A percentile compares a stretch with the other conserved stretches of the same genome.
These are phyloP conservation scores for Cruciata laevipes DNA, from an alignment of 257 asterid species.

Conservation along the genomic window DNA sequence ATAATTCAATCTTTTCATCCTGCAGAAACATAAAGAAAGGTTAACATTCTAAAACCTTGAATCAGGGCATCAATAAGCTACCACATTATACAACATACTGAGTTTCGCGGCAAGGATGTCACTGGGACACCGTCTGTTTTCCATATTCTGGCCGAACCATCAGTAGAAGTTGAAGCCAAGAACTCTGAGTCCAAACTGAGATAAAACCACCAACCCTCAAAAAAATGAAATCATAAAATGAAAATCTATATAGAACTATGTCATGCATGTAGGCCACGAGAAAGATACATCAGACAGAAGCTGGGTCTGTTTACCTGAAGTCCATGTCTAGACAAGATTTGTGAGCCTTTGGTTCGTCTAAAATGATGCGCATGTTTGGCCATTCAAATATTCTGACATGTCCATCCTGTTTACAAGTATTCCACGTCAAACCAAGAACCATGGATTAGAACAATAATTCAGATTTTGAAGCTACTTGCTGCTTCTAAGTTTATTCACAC, in stretches of 20 bases:
- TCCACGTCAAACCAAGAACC: slow-evolving; percentile 10
- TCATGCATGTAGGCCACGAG: neutral
- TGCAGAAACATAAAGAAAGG: slow-evolving; percentile 26
- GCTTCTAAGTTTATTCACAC: slow-evolving; percentile 10
- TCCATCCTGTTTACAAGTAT: slow-evolving; percentile 56
- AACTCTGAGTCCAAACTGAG: slow-evolving; percentile 89
- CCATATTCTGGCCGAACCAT: slow-evolving; percentile 97
- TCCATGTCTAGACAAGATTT: slow-evolving; percentile 95
- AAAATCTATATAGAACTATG: slow-evolving; percentile 5
- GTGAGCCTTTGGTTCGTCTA: slow-evolving; percentile 92
- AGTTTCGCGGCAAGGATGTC: slow-evolving; percentile 54
- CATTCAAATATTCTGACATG: slow-evolving; percentile 84
- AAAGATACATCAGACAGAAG: slow-evolving; percentile 7
- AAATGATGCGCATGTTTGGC: slow-evolving; percentile 64
- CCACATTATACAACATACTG: slow-evolving; percentile 45
- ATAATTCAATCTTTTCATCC: slow-evolving; percentile 88
- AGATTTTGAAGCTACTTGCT: slow-evolving; percentile 9
- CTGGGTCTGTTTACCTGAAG: slow-evolving; percentile 55
- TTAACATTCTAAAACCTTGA: slow-evolving; percentile 12
- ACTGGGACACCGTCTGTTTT: slow-evolving; percentile 83
- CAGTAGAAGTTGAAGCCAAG: slow-evolving; percentile 87
- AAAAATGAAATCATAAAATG: slow-evolving; percentile 18
- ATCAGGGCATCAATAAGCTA: neutral
- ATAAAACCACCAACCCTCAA: slow-evolving; percentile 2
- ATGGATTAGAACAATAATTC: neutral